Evolutionary conservation across 2,329 filamentous ascomycete species (phyloP).

Genomic region (Colletotrichum truncatum): DNA sequence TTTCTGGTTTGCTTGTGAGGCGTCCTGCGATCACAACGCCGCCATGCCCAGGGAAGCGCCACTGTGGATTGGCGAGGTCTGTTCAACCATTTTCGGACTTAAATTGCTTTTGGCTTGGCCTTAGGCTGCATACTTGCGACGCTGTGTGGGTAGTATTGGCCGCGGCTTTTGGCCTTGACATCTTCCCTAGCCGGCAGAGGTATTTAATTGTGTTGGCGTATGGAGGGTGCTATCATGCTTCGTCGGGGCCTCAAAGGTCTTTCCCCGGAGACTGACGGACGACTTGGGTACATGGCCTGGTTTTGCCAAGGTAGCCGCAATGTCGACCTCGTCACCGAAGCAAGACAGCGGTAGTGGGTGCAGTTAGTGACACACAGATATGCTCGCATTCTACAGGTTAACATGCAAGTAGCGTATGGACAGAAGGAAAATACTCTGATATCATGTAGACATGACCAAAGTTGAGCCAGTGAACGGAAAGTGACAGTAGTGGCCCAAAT

Average conservation of each 20-base stretch:
- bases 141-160: constrained; percentile 2
- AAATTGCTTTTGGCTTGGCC: not conserved
- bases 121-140: not conserved
- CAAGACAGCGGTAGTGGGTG: not conserved
- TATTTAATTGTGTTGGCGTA: constrained; percentile 1
- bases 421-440: too few species aligned
- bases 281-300: not conserved
- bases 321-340: not conserved
- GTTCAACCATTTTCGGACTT: not conserved
- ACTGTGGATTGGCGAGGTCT: not conserved
- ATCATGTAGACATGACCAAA: not conserved
- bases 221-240: not conserved
- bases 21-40: not conserved
- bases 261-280: not conserved
- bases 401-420: not conserved
- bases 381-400: constrained; percentile 1
- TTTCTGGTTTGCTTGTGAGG: not conserved
- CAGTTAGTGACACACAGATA: not conserved
- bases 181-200: not conserved
- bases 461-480: not conserved
- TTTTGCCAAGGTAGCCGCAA: not conserved
- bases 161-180: not conserved
- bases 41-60: not conserved
- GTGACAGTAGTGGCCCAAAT: not conserved
- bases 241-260: not conserved